Evolutionary conservation across 371 early-diverging fungal genomes (phyloP), one percentile per base, ranked within the genome.

Genomic region (Mucor indicus): DNA sequence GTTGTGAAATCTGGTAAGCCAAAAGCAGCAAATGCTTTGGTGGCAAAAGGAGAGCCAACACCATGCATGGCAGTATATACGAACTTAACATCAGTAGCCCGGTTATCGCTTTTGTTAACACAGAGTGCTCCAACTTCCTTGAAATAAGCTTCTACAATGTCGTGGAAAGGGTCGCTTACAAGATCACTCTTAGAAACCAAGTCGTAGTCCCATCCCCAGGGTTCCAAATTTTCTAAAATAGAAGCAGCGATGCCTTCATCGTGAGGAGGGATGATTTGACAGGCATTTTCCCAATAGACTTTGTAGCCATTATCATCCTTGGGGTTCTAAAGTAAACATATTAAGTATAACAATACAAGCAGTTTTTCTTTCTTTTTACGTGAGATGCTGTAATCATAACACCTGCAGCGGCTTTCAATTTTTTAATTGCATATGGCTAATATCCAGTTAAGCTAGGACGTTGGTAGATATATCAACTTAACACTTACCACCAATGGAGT

Each of bases 251-350:
- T 93, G 3, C 85, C 87, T 19, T 69, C 76, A 65, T 96, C 96
- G 31, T 85, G 80, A 9, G 97, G 96, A 12, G 93, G 85, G 44
- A 94, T 89, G 53, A 97, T 96, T 69, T 97, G 94, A 45, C 91
- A 89, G 0, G 89, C 91, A 53, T 95, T 95, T 49, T 83, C 86
- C 90, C 91, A 91, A 60, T 95, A 75, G 45, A 99, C 90, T 75
- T 99, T 99, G 73, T 98, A 95, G 10, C 99, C 98, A 72, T 99
- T 99, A 67, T 99, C 98, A 57, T 87, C 77, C 64, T 92, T 93
- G 23, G 99, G 98, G 64, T 99, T 99, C 69, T 72, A 50, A 9
- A 8, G 22, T 8, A 29, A 1, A 21, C 0, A 2, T 32, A 19
- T 10, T 22, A 36, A 12, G 11, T 11, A 36, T 33, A 10, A 22